phyloP scores from a whole-genome alignment of 1,139 yeast species.

The Pichia sp. region DNA sequence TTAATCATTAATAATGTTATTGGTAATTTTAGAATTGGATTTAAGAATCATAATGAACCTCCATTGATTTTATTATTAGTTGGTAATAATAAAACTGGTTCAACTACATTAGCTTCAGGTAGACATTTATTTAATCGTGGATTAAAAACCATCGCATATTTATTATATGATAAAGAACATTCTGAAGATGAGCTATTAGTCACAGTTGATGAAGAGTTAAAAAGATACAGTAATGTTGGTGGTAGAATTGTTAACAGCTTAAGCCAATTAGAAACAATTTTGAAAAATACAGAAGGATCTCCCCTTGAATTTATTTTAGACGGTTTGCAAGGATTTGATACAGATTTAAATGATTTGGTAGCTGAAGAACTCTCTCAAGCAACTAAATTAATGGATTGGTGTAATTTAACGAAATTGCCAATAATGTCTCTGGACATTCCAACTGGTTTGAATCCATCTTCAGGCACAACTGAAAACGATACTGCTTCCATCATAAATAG shows the following conservation, averaged over 20 bases:
- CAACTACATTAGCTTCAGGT: constrained; percentile 72
- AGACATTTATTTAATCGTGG: constrained; percentile 76
- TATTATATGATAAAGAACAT: constrained; percentile 33
- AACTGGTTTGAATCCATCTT: constrained; percentile 78
- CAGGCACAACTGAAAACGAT: constrained; percentile 46
- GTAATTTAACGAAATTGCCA: constrained; percentile 46
- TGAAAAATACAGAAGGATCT: constrained; percentile 44
- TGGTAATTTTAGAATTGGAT: constrained; percentile 40
- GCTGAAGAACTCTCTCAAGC: constrained; percentile 44
- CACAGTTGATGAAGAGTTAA: constrained; percentile 38
- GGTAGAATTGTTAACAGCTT: constrained; percentile 43
- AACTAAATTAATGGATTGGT: constrained; percentile 57
- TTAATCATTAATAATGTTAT: constrained; percentile 60
- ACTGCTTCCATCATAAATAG: constrained; percentile 29
- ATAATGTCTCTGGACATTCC: constrained; percentile 75
- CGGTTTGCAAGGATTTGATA: constrained; percentile 78
- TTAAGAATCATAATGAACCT: constrained; percentile 63
- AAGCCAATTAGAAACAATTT: constrained; percentile 29
- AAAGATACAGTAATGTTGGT: constrained; percentile 49
- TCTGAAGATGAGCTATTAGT: constrained; percentile 30
- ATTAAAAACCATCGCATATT: constrained; percentile 56
- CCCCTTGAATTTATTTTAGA: constrained; percentile 77
- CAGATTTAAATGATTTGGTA: constrained; percentile 44
- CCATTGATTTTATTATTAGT: constrained; percentile 68
- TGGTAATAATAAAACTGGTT: constrained; percentile 71